Conservation (phyloP, 371 early-diverging fungal species). For the Apophysomyces trapeziformis region DNA sequence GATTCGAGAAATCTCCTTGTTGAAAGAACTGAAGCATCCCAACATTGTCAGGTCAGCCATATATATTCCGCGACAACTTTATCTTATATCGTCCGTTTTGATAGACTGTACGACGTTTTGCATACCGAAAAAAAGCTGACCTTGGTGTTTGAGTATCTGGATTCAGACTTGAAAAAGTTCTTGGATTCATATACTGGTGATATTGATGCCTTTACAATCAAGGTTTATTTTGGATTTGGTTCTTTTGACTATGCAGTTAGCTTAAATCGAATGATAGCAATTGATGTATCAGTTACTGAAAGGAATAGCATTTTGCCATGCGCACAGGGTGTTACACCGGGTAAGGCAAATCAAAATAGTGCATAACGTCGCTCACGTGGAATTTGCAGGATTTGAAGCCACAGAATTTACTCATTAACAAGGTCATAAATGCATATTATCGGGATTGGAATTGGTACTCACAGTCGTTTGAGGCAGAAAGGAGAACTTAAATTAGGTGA, state of each 20-base stretch:
- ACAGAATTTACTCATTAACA: slow-evolving; percentile 79
- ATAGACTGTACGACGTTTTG: slow-evolving; percentile 90
- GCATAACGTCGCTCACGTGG: not conserved
- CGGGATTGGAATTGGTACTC: too few species aligned
- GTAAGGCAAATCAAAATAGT: slow-evolving; percentile 39
- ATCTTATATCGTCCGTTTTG: not conserved
- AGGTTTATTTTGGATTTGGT: slow-evolving; percentile 44
- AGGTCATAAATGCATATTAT: slow-evolving; percentile 30
- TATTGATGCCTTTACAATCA: slow-evolving; percentile 77
- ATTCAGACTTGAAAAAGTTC: slow-evolving; percentile 95
- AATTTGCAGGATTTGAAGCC: slow-evolving; percentile 83
- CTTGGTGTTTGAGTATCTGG: slow-evolving; percentile 95
- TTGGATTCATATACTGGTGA: slow-evolving; percentile 84
- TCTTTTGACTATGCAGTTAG: not conserved
- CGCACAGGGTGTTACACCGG: slow-evolving; percentile 79
- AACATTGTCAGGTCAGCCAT: slow-evolving; percentile 86
- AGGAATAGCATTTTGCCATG: slow-evolving; percentile 86
- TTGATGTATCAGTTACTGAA: slow-evolving; percentile 83
- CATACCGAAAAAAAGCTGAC: slow-evolving; percentile 94
- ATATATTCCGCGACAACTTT: not conserved
- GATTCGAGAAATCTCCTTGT: slow-evolving; percentile 97
- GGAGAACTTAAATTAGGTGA: slow-evolving; percentile 95
- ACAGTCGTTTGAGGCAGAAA: slow-evolving; percentile 43
- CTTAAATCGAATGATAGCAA: slow-evolving; percentile 45
- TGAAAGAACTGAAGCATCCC: slow-evolving; percentile 93